These are phyloP conservation scores for Knoxdaviesia proteae DNA, from an alignment of 2,329 filamentous ascomycete genomes.

Conservation along the genomic window DNA sequence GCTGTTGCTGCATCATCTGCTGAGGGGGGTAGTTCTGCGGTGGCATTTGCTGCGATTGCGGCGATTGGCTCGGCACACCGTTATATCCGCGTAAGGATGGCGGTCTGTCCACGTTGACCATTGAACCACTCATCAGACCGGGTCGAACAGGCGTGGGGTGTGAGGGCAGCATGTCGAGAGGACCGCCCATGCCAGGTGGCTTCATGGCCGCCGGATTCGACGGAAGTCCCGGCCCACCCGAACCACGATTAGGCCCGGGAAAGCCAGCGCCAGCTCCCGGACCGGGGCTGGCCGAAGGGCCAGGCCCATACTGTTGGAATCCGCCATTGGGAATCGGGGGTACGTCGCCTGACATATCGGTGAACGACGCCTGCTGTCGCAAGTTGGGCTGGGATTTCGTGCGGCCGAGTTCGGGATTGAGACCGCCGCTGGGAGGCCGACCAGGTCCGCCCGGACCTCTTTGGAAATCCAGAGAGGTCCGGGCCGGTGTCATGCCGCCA, in stretches of 20 bases:
- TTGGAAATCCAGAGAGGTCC: constrained; percentile 7
- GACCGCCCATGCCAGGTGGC: constrained; percentile 38
- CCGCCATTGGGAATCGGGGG: constrained; percentile 21
- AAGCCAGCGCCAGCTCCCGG: not conserved
- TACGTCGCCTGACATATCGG: constrained; percentile 50
- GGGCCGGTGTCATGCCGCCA: constrained; percentile 16
- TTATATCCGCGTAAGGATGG: constrained; percentile 12
- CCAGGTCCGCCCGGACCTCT: constrained; percentile 19
- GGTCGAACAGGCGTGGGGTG: constrained; percentile 43
- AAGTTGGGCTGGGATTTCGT: constrained; percentile 50
- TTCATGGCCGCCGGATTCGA: constrained; percentile 42
- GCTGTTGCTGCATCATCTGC: constrained; percentile 13
- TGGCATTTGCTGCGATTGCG: constrained; percentile 13
- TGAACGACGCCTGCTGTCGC: constrained; percentile 44
- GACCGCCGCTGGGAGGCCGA: constrained; percentile 11
- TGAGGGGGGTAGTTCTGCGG: constrained; percentile 12
- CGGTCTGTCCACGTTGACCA: constrained; percentile 32
- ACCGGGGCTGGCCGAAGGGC: not conserved
- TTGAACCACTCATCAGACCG: constrained; percentile 37
- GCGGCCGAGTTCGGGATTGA: constrained; percentile 31
- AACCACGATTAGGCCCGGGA: constrained; percentile 1
- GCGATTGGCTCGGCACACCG: not conserved
- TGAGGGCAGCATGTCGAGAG: constrained; percentile 32
- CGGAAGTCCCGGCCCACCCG: constrained; percentile 1
- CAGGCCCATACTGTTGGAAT: constrained; percentile 2